Evolutionary conservation across 164 flowering plant genomes (phyloP), one percentile per base, ranked within the genome.

Genomic region (Tetrastigma voinierianum): DNA sequence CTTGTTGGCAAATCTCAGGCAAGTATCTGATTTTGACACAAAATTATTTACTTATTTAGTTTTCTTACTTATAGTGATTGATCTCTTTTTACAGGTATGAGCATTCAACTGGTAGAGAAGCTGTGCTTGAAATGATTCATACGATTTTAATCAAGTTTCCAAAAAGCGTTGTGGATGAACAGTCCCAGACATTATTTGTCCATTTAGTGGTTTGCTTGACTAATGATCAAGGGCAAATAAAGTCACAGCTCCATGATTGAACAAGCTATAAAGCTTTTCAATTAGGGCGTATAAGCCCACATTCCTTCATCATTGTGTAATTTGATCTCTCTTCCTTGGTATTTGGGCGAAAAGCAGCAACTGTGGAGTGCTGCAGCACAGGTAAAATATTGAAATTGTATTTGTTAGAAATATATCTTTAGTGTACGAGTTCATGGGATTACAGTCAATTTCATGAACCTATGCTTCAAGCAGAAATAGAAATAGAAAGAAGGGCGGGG

Each of bases 41-140:
- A 3, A 23, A 2, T 57, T 17, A n/a, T 72, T 65, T 64, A 7
- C 61, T 51, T 14, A 11, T 32, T n/a, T 59, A 61, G 55, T 15
- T 12, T 21, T 61, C 10, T 68, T 4, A 72, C 58, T 68, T 65
- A 72, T 9, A 15, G 3, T 68, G 9, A 25, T 59, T 76, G 18
- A 11, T 17, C n/a, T 32, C 46, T 46, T 62, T 16, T 70, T 80
- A 44, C 87, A 94, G 98, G 51, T 95, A 92, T 79, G 91, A 86
- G 71, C 88, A 87, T 75, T 64, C 96, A 44, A 76, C 77, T 73
- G 98, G 98, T 67, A 85, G 96, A 69, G 96, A 89, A 81, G 79
- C 97, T 66, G 97, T 82, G 24, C 96, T 95, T 77, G 97, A 95
- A 71, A 92, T 95, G 96, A 76, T 95, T n/a, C 88, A 83, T 75